Percentiles rank a stretch among this genome's conserved stretches.
Conservation (phyloP, 352 stramenopile species). For the Phytophthora brassicae region DNA sequence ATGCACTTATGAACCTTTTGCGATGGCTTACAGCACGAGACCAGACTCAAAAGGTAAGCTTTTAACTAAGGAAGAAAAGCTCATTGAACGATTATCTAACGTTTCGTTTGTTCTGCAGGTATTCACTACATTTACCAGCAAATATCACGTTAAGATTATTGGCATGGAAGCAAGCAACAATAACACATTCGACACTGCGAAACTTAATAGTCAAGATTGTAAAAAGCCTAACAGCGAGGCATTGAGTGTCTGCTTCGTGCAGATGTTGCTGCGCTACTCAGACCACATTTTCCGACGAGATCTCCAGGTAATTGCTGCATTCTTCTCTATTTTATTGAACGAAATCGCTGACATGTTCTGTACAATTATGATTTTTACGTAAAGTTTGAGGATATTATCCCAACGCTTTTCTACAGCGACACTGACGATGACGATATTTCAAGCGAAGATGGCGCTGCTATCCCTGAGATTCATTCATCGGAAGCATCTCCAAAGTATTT, state of each 20-base stretch:
- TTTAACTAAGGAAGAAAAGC: not conserved
- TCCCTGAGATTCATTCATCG: no score
- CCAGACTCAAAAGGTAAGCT: constrained; percentile 42
- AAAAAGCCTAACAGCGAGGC: constrained; percentile 8
- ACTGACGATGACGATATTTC: constrained; percentile 59
- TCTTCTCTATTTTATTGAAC: not conserved
- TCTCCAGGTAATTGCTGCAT: constrained; percentile 32
- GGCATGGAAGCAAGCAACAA: constrained; percentile 24
- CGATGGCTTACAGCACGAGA: constrained; percentile 43
- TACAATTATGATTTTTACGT: not conserved
- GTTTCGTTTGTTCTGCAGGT: constrained; percentile 27
- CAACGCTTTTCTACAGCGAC: constrained; percentile 50
- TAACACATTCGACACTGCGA: not conserved
- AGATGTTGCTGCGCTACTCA: constrained; percentile 54
- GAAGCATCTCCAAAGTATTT: constrained; percentile 1
- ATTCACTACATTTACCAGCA: constrained; percentile 38
- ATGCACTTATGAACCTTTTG: constrained; percentile 62
- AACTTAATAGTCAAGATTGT: not conserved
- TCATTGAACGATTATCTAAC: not conserved
- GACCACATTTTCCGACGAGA: constrained; percentile 77
- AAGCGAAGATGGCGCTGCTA: constrained; percentile 28
- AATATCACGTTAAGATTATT: constrained; percentile 49
- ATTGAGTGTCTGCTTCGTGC: constrained; percentile 60
- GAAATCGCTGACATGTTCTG: not conserved
- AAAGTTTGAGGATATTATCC: constrained; percentile 24